Evolutionary conservation across 805 yeast species (phyloP).

Genomic region (Yamadazyma ubonensis): DNA sequence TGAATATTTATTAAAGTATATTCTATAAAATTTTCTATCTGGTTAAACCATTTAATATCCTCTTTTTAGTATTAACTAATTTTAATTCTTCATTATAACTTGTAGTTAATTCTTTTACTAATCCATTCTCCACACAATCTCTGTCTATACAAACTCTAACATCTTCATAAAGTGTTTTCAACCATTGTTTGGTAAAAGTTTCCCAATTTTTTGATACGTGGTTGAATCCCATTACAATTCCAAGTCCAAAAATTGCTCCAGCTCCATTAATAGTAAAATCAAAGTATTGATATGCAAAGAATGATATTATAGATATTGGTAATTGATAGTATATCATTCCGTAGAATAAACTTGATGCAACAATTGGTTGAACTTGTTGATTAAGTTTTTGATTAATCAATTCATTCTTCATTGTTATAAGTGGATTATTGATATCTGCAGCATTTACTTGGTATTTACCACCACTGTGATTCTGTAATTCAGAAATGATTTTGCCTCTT

Average conservation of each 20-base stretch:
- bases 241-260: conserved; percentile 34
- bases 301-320: conserved; percentile 33
- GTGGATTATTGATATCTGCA: conserved; percentile 26
- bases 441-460: conserved; percentile 18
- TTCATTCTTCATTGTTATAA: conserved; percentile 27
- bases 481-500: conserved; percentile 36
- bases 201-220: conserved; percentile 40
- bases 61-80: conserved; percentile 15
- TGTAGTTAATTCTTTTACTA: conserved; percentile 31
- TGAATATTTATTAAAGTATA: conserved; percentile 13
- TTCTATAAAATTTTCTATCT: conserved; percentile 4
- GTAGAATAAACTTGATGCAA: conserved; percentile 25
- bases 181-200: conserved; percentile 28
- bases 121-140: conserved; percentile 38
- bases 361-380: conserved; percentile 38
- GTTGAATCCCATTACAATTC: conserved; percentile 43
- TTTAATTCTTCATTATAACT: conserved; percentile 22
- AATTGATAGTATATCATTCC: conserved; percentile 38
- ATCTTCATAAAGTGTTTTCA: conserved; percentile 31
- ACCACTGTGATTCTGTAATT: conserved; percentile 26
- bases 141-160: conserved; percentile 32
- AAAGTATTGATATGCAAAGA: conserved; percentile 32
- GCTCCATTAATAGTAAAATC: conserved; percentile 33
- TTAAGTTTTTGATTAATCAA: conserved; percentile 28
- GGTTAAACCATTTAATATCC: conserved; percentile 17